Base-by-base conservation (phyloP, 108 stramenopile species). In the Epithemia pelagica region DNA sequence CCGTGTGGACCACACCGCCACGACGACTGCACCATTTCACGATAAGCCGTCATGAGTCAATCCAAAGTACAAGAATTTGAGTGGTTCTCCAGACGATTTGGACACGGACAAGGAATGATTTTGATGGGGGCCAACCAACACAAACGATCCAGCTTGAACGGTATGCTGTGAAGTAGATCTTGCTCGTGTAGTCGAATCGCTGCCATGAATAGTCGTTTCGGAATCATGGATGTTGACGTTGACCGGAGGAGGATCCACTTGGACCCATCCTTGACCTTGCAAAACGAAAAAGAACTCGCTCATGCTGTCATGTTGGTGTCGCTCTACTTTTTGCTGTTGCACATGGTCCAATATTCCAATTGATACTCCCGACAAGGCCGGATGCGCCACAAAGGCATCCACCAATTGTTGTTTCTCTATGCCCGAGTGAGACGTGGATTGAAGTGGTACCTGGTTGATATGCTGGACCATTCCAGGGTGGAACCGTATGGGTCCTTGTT, bases 211-310 rank as follows among this genome's bases (percentile, higher is more conserved):
- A 10, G 37, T 46, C n/a, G n/a, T n/a, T n/a, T n/a, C n/a, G n/a
- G n/a, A n/a, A n/a, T n/a, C n/a, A n/a, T n/a, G n/a, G n/a, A n/a
- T n/a, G n/a, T n/a, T n/a, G n/a, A n/a, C n/a, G n/a, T n/a, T n/a
- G n/a, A n/a, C n/a, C n/a, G n/a, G n/a, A n/a, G n/a, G n/a, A n/a
- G n/a, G n/a, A 10, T 46, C 15, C 10, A 46, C 37, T 46, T 46
- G 37, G 15, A 46, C 65, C 22, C 53, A 55, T 1, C 66, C 80
- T 23, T 33, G 65, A 19, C 80, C 80, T 28, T 70, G 61, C 3
- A 81, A 26, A 10, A 81, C 75, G 52, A 71, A 81, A 77, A 81
- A 81, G 57, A 81, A 71, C 62, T 81, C 80, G 37, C 74, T 72
- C 73, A 81, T 74, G 63, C 51, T 75, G 21, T 62, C 55, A 61